Evolutionary conservation across 1,284 basidiomycete genomes (phyloP).

Genomic region (Exobasidium cylindrosporum): DNA sequence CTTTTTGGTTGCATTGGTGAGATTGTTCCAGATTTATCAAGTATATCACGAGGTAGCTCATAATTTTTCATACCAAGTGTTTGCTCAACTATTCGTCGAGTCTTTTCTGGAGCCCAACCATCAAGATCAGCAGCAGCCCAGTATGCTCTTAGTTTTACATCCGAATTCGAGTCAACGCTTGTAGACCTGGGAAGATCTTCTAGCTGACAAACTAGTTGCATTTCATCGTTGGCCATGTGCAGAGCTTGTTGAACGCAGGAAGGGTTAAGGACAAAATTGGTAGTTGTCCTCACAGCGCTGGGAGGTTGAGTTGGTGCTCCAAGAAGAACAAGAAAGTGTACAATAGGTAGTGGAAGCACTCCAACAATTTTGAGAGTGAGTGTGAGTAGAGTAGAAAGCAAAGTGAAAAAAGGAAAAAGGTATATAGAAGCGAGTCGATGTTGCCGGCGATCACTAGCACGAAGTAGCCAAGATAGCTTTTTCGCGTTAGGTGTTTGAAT

Average conservation of each 20-base stretch:
- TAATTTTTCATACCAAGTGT: conserved; percentile 1
- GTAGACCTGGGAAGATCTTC: conserved; percentile 18
- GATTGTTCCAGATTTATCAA: not conserved
- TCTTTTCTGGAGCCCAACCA: conserved; percentile 14
- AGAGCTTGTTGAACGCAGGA: conserved; percentile 31
- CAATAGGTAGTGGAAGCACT: conserved; percentile 24
- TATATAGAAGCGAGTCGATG: not conserved
- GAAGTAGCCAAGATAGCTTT: conserved; percentile 13
- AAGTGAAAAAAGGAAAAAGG: not conserved
- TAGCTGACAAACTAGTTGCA: conserved; percentile 23
- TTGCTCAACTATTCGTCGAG: conserved; percentile 4
- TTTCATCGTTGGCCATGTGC: conserved; percentile 38
- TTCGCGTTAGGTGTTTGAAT: conserved; percentile 34
- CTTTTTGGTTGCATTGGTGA: not conserved
- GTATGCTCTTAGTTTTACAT: conserved; percentile 21
- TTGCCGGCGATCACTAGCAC: not conserved
- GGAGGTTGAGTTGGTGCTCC: conserved; percentile 4
- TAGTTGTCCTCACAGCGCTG: conserved; percentile 22
- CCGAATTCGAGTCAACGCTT: conserved; percentile 20
- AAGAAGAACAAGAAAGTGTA: conserved; percentile 6
- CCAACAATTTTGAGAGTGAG: conserved; percentile 27
- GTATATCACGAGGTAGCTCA: not conserved
- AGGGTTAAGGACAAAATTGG: conserved; percentile 26
- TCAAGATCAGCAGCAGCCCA: conserved; percentile 23
- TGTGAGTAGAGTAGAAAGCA: conserved; percentile 17